Base-by-base conservation (phyloP, 2,329 filamentous ascomycete genomes). In the Rhynchosporium secalis region DNA sequence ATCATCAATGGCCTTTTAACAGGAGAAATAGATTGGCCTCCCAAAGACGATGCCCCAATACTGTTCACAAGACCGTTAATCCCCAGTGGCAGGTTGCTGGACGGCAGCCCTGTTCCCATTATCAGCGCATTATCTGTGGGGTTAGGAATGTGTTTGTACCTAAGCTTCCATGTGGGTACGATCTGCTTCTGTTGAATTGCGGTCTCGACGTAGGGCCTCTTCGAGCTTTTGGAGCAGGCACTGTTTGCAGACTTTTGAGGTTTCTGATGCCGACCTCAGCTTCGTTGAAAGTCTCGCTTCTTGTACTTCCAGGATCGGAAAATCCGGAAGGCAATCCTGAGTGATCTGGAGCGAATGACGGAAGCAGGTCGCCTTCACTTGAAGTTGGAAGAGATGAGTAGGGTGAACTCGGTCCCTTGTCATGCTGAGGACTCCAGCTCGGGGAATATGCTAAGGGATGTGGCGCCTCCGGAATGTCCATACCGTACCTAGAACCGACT, bases 101-200 rank as follows among this genome's bases (percentile, higher is more conserved):
- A 48, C 45, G 65, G 49, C 29, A 63, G 47, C 31, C 58, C 65
- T 67, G 29, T 9, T 49, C 58, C 4, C 15, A 2, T 7, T 26
- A 47, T 56, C n/a, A 60, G 36, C 26, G 29, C 58, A 6, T 5
- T 15, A 4, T 9, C 15, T n/a, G 46, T 2, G 26, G 7, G 38
- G 4, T 56, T 52, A 10, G n/a, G 13, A n/a, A 29, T 12, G 12
- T 8, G 28, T 12, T 49, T 61, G 43, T 43, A 66, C 64, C 62
- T 41, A 48, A 56, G 43, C 51, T 58, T 36, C 62, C 58, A 45
- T 66, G 49, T 3, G 64, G 62, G 26, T 61, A 60, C 9, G 66
- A 68, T 46, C 63, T 64, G 38, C 64, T 66, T 59, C 66, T 48
- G 6, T 41, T 59, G n/a, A 65, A 62, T 29, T 62, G 52, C 20